Evolutionary conservation across 495 filamentous ascomycete genomes (phyloP), one percentile per base, ranked within the genome.

Genomic region (Lichina pygmaea): DNA sequence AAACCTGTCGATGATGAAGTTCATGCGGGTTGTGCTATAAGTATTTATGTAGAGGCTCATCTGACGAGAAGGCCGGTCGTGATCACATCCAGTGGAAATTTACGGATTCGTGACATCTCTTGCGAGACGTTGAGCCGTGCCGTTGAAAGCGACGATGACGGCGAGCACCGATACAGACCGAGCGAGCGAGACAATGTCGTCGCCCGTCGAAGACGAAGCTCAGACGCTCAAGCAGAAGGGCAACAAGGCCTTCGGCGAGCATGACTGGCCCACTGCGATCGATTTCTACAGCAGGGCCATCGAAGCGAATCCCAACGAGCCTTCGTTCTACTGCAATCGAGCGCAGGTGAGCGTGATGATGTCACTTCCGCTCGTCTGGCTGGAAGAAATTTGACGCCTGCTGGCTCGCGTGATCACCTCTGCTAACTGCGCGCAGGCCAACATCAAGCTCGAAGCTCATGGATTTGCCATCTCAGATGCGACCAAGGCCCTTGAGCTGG

Each of bases 361-460:
- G 24, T 24, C 24, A 24, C 24, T 24, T 1, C 24, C 24, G 62
- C 59, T 66, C 60, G 61, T 66, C 62, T 67, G 44, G 67, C 54
- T 41, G 11, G 41, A 39, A 17, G 36, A 34, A 32, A 7, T 46
- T 12, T 24, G 24, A 24, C 15, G 37, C 44, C 48, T 33, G 50
- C 45, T 16, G 15, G 9, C 49, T 50, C 41, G 31, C 42, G 13
- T 33, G n/a, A 24, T 41, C 40, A 34, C 38, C 32, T n/a, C 33
- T 46, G 13, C 12, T 45, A 10, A 12, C n/a, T 32, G 37, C 49
- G 33, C 13, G 9, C 57, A 93, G 82, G 79, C 82, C 46, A 71
- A 99, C 57, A 84, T 94, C 58, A 95, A 94, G 66, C 74, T 86
- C 44, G 89, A 99, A 62, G 69, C 86, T 30, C 93, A 84, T 59